These are phyloP conservation scores for Phyllosticta citrichinensis DNA, from an alignment of 2,329 filamentous ascomycete species.

Conservation along the genomic window DNA sequence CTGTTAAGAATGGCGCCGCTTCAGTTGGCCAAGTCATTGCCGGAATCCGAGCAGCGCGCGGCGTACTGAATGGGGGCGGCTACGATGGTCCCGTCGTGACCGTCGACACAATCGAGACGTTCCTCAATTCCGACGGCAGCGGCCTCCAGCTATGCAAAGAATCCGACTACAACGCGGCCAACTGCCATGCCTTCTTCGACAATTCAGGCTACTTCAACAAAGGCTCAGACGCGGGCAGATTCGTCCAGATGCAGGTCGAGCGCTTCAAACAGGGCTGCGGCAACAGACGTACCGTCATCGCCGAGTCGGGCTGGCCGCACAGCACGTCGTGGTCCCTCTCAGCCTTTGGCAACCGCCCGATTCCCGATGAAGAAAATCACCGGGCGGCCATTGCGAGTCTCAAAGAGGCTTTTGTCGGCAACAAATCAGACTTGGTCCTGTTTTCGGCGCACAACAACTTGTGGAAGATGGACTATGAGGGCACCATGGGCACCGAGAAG, in stretches of 20 bases:
- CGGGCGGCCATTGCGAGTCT: conserved; percentile 45
- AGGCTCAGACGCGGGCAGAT: conserved; percentile 50
- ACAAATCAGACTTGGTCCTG: conserved; percentile 43
- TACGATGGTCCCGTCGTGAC: conserved; percentile 67
- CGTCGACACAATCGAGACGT: conserved; percentile 67
- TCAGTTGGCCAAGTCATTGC: conserved; percentile 45
- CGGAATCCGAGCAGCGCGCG: conserved; percentile 49
- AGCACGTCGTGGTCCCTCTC: conserved; percentile 37
- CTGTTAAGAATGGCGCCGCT: conserved; percentile 46
- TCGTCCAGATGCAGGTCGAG: conserved; percentile 49
- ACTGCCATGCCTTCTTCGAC: conserved; percentile 81
- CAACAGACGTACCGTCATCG: conserved; percentile 58
- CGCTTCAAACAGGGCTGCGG: conserved; percentile 39
- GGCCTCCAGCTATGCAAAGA: conserved; percentile 50
- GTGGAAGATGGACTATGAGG: conserved; percentile 60
- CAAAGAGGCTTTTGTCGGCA: not conserved
- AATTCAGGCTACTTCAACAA: conserved; percentile 26
- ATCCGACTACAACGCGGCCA: conserved; percentile 71
- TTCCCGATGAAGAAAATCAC: conserved; percentile 61
- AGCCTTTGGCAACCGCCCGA: conserved; percentile 46
- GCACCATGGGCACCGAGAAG: conserved; percentile 61
- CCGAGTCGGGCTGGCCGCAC: conserved; percentile 78
- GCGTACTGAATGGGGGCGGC: conserved; percentile 49
- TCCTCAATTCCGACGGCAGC: conserved; percentile 44
- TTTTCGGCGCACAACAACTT: conserved; percentile 72